A percentile compares a stretch with the other conserved stretches of the same genome.
Conservation (phyloP, 192 early-diverging fungal species). For the Polychytrium aggregatum region DNA sequence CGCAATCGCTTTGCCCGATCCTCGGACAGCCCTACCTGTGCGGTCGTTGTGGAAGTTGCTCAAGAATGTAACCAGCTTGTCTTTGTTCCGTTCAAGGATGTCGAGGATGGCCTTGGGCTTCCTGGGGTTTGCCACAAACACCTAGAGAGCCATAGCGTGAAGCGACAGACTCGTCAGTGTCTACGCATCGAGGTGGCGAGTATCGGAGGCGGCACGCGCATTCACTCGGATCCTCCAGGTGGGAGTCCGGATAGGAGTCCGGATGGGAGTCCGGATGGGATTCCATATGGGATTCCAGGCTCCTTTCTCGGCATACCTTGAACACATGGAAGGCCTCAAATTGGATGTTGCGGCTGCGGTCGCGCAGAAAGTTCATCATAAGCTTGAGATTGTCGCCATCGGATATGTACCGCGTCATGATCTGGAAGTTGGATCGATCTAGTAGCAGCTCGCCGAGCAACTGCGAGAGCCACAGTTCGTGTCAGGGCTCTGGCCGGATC, state of each 20-base stretch:
- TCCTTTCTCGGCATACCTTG: conserved; percentile 79
- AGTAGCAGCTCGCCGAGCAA: conserved; percentile 93
- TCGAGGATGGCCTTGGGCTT: conserved; percentile 87
- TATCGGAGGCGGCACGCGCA: too few relatives aligned
- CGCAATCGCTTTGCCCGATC: too few relatives aligned
- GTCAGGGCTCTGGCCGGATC: too few relatives aligned
- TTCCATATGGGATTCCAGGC: too few relatives aligned
- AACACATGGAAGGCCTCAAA: conserved; percentile 99
- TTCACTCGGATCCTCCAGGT: too few relatives aligned
- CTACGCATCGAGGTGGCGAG: too few relatives aligned
- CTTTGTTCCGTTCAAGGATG: conserved; percentile 86
- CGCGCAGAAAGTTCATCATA: conserved; percentile 94
- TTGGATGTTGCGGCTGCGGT: conserved; percentile 96
- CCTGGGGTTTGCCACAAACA: conserved; percentile 97
- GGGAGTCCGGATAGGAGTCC: too few relatives aligned
- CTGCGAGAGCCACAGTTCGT: conserved; percentile 19
- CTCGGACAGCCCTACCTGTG: conserved; percentile 74
- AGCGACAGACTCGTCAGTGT: too few relatives aligned
- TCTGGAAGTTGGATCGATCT: conserved; percentile 86
- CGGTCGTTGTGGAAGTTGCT: conserved; percentile 91
- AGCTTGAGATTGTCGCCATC: conserved; percentile 88
- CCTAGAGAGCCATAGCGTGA: conserved; percentile 28
- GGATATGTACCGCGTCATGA: conserved; percentile 93
- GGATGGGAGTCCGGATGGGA: too few relatives aligned
- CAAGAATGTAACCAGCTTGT: conserved; percentile 79